Percentiles rank a stretch among this genome's conserved stretches.
Evolutionary conservation across 805 yeast genomes (phyloP).

Genomic region (Metschnikowia colocasiae): DNA sequence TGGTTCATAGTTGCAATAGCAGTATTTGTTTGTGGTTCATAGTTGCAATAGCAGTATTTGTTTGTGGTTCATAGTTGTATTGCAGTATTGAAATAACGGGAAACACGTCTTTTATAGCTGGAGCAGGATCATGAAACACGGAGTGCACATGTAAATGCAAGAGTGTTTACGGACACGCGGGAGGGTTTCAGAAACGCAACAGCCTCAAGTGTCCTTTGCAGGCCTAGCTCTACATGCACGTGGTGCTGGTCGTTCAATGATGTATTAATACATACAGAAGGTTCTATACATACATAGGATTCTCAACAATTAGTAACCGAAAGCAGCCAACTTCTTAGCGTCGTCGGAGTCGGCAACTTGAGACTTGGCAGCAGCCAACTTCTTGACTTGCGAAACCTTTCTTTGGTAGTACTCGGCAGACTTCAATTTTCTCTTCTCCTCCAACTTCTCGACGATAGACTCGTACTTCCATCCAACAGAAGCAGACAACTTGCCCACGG

Average conservation of each 20-base stretch:
- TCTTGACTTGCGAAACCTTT: slow-evolving; percentile 95
- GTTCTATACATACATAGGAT: slow-evolving; percentile 14
- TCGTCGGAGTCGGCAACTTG: slow-evolving; percentile 87
- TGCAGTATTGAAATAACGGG: too few species aligned
- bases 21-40: too few species aligned
- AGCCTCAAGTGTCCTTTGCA: too few species aligned
- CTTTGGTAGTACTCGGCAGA: slow-evolving; percentile 98
- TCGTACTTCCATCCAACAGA: slow-evolving; percentile 99
- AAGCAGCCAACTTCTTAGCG: slow-evolving; percentile 88
- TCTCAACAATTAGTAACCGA: slow-evolving; percentile 78
- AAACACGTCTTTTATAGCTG: too few species aligned
- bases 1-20: too few species aligned
- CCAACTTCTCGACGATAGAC: slow-evolving; percentile 93
- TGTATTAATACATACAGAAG: slow-evolving; percentile 18
- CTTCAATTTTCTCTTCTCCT: slow-evolving; percentile 99
- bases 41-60: too few species aligned
- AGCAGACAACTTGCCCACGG: slow-evolving; percentile 92
- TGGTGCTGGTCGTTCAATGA: slow-evolving; percentile 10
- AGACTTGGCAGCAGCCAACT: slow-evolving; percentile 82
- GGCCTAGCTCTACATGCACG: neutral
- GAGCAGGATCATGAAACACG: neutral
- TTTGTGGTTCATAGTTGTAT: too few species aligned
- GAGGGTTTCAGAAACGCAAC: too few species aligned
- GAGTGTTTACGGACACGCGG: too few species aligned
- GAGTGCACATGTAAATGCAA: neutral